Conservation (phyloP, 2,329 filamentous ascomycete species). For the Pestalotiopsis sp. region DNA sequence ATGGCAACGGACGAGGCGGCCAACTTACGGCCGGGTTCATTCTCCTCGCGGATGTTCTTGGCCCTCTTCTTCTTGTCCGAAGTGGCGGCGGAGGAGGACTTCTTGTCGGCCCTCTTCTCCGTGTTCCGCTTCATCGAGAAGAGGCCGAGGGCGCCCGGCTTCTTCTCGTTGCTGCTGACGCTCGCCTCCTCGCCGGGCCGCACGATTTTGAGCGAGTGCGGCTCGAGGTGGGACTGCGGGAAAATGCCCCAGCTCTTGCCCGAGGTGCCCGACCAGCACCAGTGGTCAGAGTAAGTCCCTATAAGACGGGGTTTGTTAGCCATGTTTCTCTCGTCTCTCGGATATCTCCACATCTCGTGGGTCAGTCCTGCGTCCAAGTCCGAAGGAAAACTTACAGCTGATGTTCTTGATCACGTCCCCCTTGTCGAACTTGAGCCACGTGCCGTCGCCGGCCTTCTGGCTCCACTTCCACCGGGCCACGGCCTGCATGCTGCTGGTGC, state of each 20-base stretch:
- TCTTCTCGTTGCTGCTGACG: conserved; percentile 32
- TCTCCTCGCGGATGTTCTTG: neutral
- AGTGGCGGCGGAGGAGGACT: neutral
- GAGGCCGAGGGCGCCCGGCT: conserved; percentile 13
- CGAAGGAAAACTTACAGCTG: conserved; percentile 27
- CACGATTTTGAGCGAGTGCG: conserved; percentile 25
- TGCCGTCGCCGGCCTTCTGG: conserved; percentile 42
- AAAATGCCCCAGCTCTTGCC: conserved; percentile 35
- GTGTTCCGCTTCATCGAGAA: conserved; percentile 11
- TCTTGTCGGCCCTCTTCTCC: conserved; percentile 5
- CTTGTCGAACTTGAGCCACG: conserved; percentile 65
- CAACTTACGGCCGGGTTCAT: conserved; percentile 5
- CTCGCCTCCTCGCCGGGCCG: conserved; percentile 27
- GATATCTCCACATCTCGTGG: too few species aligned
- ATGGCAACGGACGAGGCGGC: neutral
- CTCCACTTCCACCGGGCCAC: conserved; percentile 57
- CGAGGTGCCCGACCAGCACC: conserved; percentile 36
- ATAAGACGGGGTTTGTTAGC: neutral
- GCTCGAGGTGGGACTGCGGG: conserved; percentile 35
- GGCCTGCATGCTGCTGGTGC: conserved; percentile 49
- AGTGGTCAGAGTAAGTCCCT: conserved; percentile 35
- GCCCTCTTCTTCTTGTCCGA: neutral
- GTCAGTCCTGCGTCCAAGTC: neutral
- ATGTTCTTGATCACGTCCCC: conserved; percentile 69
- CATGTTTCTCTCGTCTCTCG: neutral